These are phyloP conservation scores for Wickerhamomyces bovis DNA, from an alignment of 805 yeast genomes.

Conservation along the genomic window DNA sequence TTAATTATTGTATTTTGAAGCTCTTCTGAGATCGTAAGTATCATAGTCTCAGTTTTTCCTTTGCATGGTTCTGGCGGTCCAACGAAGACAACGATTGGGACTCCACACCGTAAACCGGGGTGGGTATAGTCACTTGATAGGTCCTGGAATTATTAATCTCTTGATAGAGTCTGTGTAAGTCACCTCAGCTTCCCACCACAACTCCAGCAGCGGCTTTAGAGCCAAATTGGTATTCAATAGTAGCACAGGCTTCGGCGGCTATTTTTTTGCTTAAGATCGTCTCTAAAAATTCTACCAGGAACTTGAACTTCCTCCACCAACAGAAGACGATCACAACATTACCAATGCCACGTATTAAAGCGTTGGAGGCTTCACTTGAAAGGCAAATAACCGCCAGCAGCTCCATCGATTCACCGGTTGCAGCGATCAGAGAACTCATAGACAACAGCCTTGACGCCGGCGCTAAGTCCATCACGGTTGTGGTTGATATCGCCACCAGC, in stretches of 20 bases:
- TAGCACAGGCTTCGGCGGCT: too few relatives aligned
- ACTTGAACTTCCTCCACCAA: background rate
- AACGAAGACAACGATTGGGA: slow-evolving; percentile 19
- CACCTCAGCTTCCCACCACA: slow-evolving; percentile 28
- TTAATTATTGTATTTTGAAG: too few relatives aligned
- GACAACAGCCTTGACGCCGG: slow-evolving; percentile 87
- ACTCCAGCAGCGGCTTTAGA: slow-evolving; percentile 26
- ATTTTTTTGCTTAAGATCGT: background rate
- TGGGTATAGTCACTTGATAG: slow-evolving; percentile 42
- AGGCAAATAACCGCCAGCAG: background rate
- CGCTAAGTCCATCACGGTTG: slow-evolving; percentile 49
- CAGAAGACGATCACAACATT: background rate
- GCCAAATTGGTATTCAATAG: slow-evolving; percentile 30
- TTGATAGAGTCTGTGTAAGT: slow-evolving; percentile 34
- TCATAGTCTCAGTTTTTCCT: background rate
- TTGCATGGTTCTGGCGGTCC: slow-evolving; percentile 15
- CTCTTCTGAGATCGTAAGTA: background rate
- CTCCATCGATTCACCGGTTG: slow-evolving; percentile 50
- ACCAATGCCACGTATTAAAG: background rate
- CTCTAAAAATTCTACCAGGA: background rate
- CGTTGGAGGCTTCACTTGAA: background rate
- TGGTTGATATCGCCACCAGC: slow-evolving; percentile 59
- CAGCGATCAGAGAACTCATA: slow-evolving; percentile 82
- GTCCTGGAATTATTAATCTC: slow-evolving; percentile 51
- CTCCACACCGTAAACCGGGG: slow-evolving; percentile 28